Evolutionary conservation across 148 eudicot genomes (phyloP).

Genomic region (Rhododendron henanense): DNA sequence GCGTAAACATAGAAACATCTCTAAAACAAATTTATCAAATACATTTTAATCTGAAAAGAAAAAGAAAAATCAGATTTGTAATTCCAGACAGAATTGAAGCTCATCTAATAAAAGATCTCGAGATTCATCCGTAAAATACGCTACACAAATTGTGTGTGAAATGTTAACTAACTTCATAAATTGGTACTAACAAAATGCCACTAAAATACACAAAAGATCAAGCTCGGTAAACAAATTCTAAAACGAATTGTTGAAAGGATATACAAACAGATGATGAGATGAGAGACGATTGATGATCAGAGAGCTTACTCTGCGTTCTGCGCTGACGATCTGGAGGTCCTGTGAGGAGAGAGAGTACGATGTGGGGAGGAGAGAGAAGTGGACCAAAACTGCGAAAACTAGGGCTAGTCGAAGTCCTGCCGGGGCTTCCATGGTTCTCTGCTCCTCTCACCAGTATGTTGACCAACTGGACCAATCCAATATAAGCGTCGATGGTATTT

Average conservation of each 20-base stretch:
- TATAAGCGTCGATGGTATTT: too few relatives aligned
- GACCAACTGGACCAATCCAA: neutral
- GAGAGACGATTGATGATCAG: neutral
- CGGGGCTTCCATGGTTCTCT: slow-evolving; percentile 32
- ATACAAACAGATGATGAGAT: neutral
- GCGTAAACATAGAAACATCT: neutral
- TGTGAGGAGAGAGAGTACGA: slow-evolving; percentile 30
- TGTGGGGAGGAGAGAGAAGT: slow-evolving; percentile 19
- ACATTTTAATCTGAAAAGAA: neutral
- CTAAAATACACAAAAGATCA: neutral
- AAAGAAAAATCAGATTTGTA: neutral
- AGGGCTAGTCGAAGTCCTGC: slow-evolving; percentile 21
- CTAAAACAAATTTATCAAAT: neutral
- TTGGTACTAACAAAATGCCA: neutral
- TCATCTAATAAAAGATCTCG: neutral
- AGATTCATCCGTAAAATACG: neutral
- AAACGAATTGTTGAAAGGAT: neutral
- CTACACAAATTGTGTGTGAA: neutral
- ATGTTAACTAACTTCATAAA: neutral
- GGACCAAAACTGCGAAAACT: slow-evolving; percentile 26
- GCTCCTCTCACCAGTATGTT: slow-evolving; percentile 1
- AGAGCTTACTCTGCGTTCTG: slow-evolving; percentile 75
- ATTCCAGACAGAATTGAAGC: neutral
- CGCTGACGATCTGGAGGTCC: slow-evolving; percentile 67
- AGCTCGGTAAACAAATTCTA: neutral